phyloP scores from a whole-genome alignment of 768 basidiomycete species.

The Pisolithus tinctorius region DNA sequence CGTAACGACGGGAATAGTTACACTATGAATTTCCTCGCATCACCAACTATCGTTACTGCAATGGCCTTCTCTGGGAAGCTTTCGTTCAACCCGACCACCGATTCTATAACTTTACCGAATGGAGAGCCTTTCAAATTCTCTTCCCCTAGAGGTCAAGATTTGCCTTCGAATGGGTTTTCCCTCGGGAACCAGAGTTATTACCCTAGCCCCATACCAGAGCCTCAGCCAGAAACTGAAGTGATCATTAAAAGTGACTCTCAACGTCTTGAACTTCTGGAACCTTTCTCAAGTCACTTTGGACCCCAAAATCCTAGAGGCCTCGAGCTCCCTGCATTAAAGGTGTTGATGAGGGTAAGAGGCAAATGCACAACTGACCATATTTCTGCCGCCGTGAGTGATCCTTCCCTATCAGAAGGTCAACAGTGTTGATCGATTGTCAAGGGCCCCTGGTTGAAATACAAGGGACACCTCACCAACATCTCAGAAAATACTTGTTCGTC shows the following conservation, averaged over 20 bases:
- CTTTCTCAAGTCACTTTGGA: conserved; percentile 75
- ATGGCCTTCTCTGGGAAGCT: conserved; percentile 94
- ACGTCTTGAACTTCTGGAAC: conserved; percentile 79
- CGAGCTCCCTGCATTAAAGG: conserved; percentile 78
- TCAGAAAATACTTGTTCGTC: conserved; percentile 87
- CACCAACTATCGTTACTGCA: conserved; percentile 94
- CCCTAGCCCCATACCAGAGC: conserved; percentile 65
- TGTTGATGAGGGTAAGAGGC: conserved; percentile 88
- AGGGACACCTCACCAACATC: conserved; percentile 93
- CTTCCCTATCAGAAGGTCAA: neutral
- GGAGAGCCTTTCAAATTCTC: conserved; percentile 80
- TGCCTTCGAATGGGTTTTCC: conserved; percentile 80
- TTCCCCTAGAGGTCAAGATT: conserved; percentile 77
- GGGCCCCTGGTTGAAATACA: conserved; percentile 99
- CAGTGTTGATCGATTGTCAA: conserved; percentile 20
- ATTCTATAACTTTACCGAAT: conserved; percentile 57
- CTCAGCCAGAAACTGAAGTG: conserved; percentile 70
- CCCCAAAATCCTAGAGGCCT: conserved; percentile 42
- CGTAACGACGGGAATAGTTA: conserved; percentile 92
- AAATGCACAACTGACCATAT: conserved; percentile 99
- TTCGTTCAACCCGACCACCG: conserved; percentile 89
- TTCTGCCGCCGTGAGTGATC: conserved; percentile 75
- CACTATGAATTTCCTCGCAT: conserved; percentile 98
- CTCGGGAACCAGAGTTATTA: conserved; percentile 69
- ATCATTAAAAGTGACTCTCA: conserved; percentile 74